Percentiles rank a stretch among this genome's conserved stretches.
phyloP scores from a whole-genome alignment of 768 basidiomycete genomes.

The Podaxis sp. region DNA sequence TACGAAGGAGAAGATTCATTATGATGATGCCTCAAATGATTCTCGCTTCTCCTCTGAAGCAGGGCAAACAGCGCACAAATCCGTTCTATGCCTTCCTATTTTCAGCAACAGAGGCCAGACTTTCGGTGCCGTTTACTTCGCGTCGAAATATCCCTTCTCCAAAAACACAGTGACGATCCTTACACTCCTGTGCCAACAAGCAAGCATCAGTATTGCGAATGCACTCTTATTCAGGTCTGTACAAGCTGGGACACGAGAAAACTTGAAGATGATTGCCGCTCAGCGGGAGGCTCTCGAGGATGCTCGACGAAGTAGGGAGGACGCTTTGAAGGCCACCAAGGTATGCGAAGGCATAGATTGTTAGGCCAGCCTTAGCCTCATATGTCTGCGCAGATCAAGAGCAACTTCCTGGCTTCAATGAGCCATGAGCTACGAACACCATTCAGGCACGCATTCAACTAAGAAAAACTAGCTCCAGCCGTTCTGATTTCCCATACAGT shows the following conservation, averaged over 20 bases:
- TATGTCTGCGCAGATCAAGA: conserved; percentile 55
- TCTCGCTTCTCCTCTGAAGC: conserved; percentile 71
- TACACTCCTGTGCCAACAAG: conserved; percentile 70
- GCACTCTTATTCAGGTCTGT: conserved; percentile 75
- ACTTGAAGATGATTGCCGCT: conserved; percentile 74
- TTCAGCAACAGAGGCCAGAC: conserved; percentile 77
- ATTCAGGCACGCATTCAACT: conserved; percentile 50
- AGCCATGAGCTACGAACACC: conserved; percentile 78
- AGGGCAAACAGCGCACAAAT: conserved; percentile 56
- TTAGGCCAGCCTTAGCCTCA: not conserved
- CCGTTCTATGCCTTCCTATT: conserved; percentile 69
- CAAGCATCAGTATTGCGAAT: conserved; percentile 74
- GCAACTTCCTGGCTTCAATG: conserved; percentile 77
- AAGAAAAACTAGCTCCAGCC: not conserved
- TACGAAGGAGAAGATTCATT: conserved; percentile 59
- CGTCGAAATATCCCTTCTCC: conserved; percentile 65
- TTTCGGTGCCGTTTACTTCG: conserved; percentile 68
- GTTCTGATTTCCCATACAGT: conserved; percentile 28
- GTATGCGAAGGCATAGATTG: conserved; percentile 28
- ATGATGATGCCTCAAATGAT: conserved; percentile 62
- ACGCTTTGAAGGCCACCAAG: conserved; percentile 74
- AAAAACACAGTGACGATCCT: conserved; percentile 59
- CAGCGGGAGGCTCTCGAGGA: conserved; percentile 70
- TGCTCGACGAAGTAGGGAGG: conserved; percentile 67
- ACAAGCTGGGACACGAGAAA: conserved; percentile 71